Evolutionary conservation across 768 basidiomycete genomes (phyloP).

Genomic region (Tephrocybe sp.): DNA sequence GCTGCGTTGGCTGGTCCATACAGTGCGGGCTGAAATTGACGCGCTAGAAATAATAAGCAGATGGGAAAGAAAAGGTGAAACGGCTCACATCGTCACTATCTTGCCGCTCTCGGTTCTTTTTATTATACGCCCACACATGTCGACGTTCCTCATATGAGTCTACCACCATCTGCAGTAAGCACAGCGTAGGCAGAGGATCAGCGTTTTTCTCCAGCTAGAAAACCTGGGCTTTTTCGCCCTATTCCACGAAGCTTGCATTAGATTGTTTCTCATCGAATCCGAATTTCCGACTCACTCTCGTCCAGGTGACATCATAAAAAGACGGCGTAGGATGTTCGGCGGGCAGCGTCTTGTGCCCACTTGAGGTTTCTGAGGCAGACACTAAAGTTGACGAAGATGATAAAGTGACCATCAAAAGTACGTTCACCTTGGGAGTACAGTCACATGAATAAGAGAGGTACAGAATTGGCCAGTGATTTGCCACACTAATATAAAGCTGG

Average conservation of each 20-base stretch:
- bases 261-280: neutral
- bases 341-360: neutral
- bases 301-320: conserved; percentile 2
- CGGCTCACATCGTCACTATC: conserved; percentile 13
- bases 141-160: conserved; percentile 19
- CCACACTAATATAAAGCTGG: conserved; percentile 5
- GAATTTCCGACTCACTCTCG: neutral
- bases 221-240: neutral
- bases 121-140: conserved; percentile 13
- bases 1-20: conserved; percentile 15
- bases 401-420: too few species aligned
- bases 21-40: conserved; percentile 13
- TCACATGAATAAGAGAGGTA: too few species aligned
- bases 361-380: neutral
- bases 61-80: too few species aligned
- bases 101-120: neutral
- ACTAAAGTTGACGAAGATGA: conserved; percentile 3
- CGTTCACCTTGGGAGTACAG: too few species aligned
- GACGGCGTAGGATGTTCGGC: neutral
- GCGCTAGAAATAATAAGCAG: neutral
- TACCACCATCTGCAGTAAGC: conserved; percentile 20
- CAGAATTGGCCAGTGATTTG: neutral
- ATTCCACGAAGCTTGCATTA: neutral
- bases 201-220: neutral
- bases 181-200: conserved; percentile 12